Conservation (phyloP, 306 rosid species). For the Luffa aegyptiaca region DNA sequence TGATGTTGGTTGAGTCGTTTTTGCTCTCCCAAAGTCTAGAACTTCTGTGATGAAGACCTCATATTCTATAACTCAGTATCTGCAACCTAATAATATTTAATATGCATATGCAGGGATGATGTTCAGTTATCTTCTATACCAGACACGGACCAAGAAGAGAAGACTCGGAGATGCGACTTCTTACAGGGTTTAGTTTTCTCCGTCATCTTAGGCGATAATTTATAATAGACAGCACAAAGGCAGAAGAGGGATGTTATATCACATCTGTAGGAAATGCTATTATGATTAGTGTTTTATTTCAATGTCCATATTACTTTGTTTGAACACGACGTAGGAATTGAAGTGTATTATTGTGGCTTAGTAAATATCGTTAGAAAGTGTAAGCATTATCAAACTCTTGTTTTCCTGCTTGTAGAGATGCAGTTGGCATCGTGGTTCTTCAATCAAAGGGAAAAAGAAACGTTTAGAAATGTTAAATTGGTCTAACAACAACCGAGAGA, state of each 20-base stretch:
- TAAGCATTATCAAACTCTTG: slow-evolving; percentile 20
- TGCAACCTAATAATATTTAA: background rate
- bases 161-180: slow-evolving; percentile 40
- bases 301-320: background rate
- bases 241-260: background rate
- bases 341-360: background rate
- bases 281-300: slow-evolving; percentile 1
- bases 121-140: slow-evolving; percentile 25
- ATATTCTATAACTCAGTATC: background rate
- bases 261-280: background rate
- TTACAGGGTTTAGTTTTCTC: slow-evolving; percentile 49
- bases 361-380: slow-evolving; percentile 4
- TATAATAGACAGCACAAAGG: slow-evolving; percentile 18
- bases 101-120: slow-evolving; percentile 29
- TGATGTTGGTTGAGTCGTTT: background rate
- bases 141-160: slow-evolving; percentile 46
- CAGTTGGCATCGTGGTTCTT: background rate
- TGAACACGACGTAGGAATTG: background rate
- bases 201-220: slow-evolving; percentile 35
- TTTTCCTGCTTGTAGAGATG: background rate
- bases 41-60: background rate
- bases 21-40: background rate
- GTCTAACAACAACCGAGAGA: background rate
- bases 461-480: background rate
- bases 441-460: background rate